Conservation (phyloP, 2,329 filamentous ascomycete genomes). For the Verticillium albo-atrum region DNA sequence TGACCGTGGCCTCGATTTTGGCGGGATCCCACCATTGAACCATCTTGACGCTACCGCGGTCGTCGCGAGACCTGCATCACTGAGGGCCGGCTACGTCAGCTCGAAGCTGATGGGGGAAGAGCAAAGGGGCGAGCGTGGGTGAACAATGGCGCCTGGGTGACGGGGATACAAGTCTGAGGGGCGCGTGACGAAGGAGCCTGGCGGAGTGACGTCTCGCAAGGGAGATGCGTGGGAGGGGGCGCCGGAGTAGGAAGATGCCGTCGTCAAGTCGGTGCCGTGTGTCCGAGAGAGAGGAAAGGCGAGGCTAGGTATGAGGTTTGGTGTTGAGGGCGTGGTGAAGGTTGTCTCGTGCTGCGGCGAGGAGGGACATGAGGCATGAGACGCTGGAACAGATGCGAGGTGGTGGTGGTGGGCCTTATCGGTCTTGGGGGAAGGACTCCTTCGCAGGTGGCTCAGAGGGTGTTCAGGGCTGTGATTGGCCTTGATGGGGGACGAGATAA, state of each 20-base stretch:
- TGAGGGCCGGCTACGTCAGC: not conserved
- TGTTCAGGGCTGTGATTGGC: not conserved
- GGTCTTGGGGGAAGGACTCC: not conserved
- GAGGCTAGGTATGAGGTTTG: not conserved
- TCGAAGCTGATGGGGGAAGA: not conserved
- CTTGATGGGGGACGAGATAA: not conserved
- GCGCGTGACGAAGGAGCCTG: not conserved
- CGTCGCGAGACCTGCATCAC: conserved; percentile 2
- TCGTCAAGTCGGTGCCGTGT: not conserved
- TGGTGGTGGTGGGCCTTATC: not conserved
- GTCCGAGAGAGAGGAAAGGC: not conserved
- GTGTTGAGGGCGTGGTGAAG: not conserved
- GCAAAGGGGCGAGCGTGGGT: conserved; percentile 1
- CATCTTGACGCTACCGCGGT: conserved; percentile 7
- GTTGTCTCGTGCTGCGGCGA: not conserved
- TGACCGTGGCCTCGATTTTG: conserved; percentile 66
- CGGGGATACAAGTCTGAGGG: not conserved
- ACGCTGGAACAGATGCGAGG: not conserved
- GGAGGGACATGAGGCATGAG: not conserved
- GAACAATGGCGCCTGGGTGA: not conserved
- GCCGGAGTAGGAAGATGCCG: not conserved
- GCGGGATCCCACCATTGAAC: conserved; percentile 64
- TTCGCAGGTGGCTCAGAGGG: not conserved
- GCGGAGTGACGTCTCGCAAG: not conserved
- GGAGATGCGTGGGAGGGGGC: not conserved